phyloP scores from a whole-genome alignment of 495 filamentous ascomycete genomes.

The Penicillium crystallinum region DNA sequence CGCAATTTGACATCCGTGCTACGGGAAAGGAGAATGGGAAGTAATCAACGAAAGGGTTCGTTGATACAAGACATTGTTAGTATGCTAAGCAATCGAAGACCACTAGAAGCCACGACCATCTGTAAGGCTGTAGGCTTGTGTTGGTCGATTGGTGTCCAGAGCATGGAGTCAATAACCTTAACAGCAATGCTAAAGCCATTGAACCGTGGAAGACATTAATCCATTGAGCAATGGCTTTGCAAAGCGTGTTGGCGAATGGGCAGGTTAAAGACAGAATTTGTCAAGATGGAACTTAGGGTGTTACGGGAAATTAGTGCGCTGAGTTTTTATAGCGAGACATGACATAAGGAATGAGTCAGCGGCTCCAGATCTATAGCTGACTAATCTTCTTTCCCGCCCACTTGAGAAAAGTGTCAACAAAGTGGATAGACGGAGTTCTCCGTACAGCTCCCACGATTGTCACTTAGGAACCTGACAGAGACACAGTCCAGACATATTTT shows the following conservation, averaged over 20 bases:
- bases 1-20: slow-evolving; percentile 99
- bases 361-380: too few relatives aligned
- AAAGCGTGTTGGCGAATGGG: background rate
- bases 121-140: background rate
- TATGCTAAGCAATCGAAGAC: background rate
- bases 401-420: too few relatives aligned
- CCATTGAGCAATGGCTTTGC: background rate
- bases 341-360: background rate
- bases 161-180: slow-evolving; percentile 35
- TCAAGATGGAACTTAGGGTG: background rate
- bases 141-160: slow-evolving; percentile 25
- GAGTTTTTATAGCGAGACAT: slow-evolving; percentile 5
- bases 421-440: too few relatives aligned
- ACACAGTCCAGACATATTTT: too few relatives aligned
- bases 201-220: slow-evolving; percentile 1
- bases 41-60: too few relatives aligned
- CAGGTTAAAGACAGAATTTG: background rate
- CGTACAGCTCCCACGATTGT: too few relatives aligned
- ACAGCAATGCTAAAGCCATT: background rate
- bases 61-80: too few relatives aligned
- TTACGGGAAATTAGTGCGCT: background rate
- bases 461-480: too few relatives aligned
- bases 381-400: too few relatives aligned
- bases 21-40: slow-evolving; percentile 2
- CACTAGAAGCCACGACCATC: too few relatives aligned